Percentiles rank a stretch among this genome's conserved stretches.
Conservation (phyloP, 164 flowering plant genomes). For the Berberis vulgaris region DNA sequence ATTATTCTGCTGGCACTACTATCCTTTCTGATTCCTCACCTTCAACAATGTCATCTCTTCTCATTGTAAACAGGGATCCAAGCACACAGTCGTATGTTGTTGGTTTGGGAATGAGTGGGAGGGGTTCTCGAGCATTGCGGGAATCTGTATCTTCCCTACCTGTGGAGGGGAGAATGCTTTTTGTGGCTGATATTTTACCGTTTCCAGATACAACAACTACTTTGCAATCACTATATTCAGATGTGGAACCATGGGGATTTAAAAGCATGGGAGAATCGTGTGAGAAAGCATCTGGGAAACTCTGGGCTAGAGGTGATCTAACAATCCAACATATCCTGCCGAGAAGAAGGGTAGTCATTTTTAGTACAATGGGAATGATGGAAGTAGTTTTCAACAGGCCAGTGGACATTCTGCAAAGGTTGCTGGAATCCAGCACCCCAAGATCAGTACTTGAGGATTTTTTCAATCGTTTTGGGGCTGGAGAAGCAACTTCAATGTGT, state of each 20-base stretch:
- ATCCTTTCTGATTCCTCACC: slow-evolving; percentile 90
- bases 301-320: slow-evolving; percentile 93
- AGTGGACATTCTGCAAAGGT: slow-evolving; percentile 73
- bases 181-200: slow-evolving; percentile 78
- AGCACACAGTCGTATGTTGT: slow-evolving; percentile 53
- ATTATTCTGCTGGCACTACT: slow-evolving; percentile 72
- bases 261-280: slow-evolving; percentile 44
- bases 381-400: slow-evolving; percentile 90
- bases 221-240: slow-evolving; percentile 76
- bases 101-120: slow-evolving; percentile 39
- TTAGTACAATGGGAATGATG: slow-evolving; percentile 96
- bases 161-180: slow-evolving; percentile 91
- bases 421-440: slow-evolving; percentile 73
- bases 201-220: slow-evolving; percentile 58
- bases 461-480: slow-evolving; percentile 90
- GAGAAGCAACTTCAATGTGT: slow-evolving; percentile 98
- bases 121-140: slow-evolving; percentile 68
- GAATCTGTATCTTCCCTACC: slow-evolving; percentile 79
- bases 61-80: slow-evolving; percentile 65
- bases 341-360: slow-evolving; percentile 69
- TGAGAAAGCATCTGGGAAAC: slow-evolving; percentile 58
- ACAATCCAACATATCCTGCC: slow-evolving; percentile 86
- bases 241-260: slow-evolving; percentile 50
- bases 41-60: slow-evolving; percentile 74
- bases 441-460: slow-evolving; percentile 83